These are phyloP conservation scores for Clathrospora elynae DNA, from an alignment of 2,329 filamentous ascomycete species.

Conservation along the genomic window DNA sequence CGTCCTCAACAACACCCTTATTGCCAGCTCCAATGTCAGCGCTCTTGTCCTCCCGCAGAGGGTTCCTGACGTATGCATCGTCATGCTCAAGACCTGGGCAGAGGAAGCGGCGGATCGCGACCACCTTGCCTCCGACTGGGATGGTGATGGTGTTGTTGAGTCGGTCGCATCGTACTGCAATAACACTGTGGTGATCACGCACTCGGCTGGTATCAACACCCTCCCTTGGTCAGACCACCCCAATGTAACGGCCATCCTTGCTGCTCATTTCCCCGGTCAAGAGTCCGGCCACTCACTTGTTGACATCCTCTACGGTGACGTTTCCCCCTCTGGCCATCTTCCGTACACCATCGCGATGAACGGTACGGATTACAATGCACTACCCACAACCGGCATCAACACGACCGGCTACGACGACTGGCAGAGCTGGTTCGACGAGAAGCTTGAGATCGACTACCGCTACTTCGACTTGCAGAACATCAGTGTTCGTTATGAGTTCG, in stretches of 20 bases:
- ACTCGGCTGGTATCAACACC: slow-evolving; percentile 52
- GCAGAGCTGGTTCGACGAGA: slow-evolving; percentile 60
- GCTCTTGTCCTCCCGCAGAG: slow-evolving; percentile 37
- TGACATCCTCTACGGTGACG: slow-evolving; percentile 70
- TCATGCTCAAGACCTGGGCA: slow-evolving; percentile 63
- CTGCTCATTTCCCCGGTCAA: slow-evolving; percentile 51
- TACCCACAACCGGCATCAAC: slow-evolving; percentile 50
- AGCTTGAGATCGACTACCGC: slow-evolving; percentile 78
- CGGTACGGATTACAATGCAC: slow-evolving; percentile 66
- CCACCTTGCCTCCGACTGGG: slow-evolving; percentile 51
- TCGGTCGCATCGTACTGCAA: slow-evolving; percentile 53
- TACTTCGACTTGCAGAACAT: slow-evolving; percentile 70
- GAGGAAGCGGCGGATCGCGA: slow-evolving; percentile 53
- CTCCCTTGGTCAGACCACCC: slow-evolving; percentile 51
- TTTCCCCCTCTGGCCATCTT: slow-evolving; percentile 77
- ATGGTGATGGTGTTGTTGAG: slow-evolving; percentile 51
- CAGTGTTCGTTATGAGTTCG: slow-evolving; percentile 78
- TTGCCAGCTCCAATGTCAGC: slow-evolving; percentile 37
- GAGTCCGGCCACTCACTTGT: slow-evolving; percentile 49
- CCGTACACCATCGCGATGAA: slow-evolving; percentile 83
- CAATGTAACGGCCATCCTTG: slow-evolving; percentile 52
- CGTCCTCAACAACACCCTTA: slow-evolving; percentile 52
- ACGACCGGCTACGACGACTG: slow-evolving; percentile 50
- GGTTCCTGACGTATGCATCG: slow-evolving; percentile 57
- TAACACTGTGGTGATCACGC: slow-evolving; percentile 59